Percentiles rank a stretch among this genome's conserved stretches.
Conservation (phyloP, 2,329 filamentous ascomycete genomes). For the Colletotrichum neosansevieriae region DNA sequence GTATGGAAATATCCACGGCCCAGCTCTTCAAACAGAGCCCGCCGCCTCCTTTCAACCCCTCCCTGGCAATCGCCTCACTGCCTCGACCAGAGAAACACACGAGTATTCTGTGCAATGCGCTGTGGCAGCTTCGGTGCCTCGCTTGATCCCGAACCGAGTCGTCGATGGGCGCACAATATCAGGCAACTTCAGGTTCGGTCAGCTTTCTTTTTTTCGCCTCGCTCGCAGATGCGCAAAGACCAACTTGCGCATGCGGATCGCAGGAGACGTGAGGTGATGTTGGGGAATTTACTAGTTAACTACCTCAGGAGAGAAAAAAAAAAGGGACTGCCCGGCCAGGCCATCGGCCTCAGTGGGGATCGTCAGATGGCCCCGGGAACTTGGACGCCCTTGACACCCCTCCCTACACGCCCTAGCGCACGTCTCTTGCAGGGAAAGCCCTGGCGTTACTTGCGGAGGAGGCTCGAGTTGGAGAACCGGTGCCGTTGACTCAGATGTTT, state of each 20-base stretch:
- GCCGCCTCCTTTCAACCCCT: too few relatives aligned
- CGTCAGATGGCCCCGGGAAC: slow-evolving; percentile 11
- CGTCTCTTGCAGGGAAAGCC: slow-evolving; percentile 4
- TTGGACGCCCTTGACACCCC: slow-evolving; percentile 4
- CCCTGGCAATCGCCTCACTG: background rate
- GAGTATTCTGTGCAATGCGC: too few relatives aligned
- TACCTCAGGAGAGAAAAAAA: background rate
- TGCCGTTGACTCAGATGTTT: background rate
- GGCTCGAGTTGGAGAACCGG: background rate
- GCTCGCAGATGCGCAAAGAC: slow-evolving; percentile 13
- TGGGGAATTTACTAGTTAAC: background rate
- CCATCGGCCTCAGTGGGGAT: background rate
- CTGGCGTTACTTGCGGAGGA: background rate
- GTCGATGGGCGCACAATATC: background rate
- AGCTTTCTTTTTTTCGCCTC: background rate
- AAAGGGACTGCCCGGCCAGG: background rate
- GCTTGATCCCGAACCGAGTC: background rate
- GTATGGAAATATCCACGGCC: too few relatives aligned
- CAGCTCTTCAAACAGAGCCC: too few relatives aligned
- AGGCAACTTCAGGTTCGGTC: background rate
- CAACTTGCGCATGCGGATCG: slow-evolving; percentile 9
- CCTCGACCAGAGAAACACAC: too few relatives aligned
- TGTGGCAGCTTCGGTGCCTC: slow-evolving; percentile 1
- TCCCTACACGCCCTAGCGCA: background rate
- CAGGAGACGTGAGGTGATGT: slow-evolving; percentile 11